Conservation (phyloP, 108 stramenopile species). For the Skeletonema potamos region DNA sequence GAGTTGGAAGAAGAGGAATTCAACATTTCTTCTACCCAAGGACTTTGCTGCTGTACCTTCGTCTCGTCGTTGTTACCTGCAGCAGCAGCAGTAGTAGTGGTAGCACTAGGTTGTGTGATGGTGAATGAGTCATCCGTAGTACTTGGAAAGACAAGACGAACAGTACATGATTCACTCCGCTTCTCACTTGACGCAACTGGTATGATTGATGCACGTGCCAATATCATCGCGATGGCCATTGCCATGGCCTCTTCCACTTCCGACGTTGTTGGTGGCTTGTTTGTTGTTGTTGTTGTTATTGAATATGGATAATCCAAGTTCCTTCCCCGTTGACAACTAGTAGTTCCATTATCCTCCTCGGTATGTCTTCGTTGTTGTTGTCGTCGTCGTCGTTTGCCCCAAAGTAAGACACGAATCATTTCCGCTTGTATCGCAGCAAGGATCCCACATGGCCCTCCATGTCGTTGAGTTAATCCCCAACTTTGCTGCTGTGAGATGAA, state of each 20-base stretch:
- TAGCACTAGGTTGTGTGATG: neutral
- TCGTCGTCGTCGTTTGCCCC: slow-evolving; percentile 35
- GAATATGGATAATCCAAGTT: slow-evolving; percentile 22
- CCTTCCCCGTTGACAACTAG: neutral
- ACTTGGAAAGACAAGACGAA: slow-evolving; percentile 12
- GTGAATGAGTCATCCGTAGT: slow-evolving; percentile 27
- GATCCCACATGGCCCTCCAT: slow-evolving; percentile 91
- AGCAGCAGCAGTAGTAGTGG: neutral
- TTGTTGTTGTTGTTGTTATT: neutral
- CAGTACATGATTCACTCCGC: neutral
- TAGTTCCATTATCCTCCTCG: slow-evolving; percentile 5
- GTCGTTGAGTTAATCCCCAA: slow-evolving; percentile 83
- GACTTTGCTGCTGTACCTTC: slow-evolving; percentile 6
- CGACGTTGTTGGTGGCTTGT: neutral
- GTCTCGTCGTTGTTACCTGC: slow-evolving; percentile 8
- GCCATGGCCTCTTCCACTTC: slow-evolving; percentile 52
- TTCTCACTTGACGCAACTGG: slow-evolving; percentile 26
- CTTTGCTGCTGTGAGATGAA: slow-evolving; percentile 4
- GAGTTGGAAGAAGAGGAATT: neutral
- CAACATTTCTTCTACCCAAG: slow-evolving; percentile 11
- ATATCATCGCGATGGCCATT: slow-evolving; percentile 61
- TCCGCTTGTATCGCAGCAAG: slow-evolving; percentile 85
- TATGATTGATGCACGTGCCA: slow-evolving; percentile 59
- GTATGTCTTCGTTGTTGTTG: slow-evolving; percentile 10
- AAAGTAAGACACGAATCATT: slow-evolving; percentile 65